Base-by-base conservation (phyloP, 78 protist genomes). In the Dictyostelium citrinum region DNA sequence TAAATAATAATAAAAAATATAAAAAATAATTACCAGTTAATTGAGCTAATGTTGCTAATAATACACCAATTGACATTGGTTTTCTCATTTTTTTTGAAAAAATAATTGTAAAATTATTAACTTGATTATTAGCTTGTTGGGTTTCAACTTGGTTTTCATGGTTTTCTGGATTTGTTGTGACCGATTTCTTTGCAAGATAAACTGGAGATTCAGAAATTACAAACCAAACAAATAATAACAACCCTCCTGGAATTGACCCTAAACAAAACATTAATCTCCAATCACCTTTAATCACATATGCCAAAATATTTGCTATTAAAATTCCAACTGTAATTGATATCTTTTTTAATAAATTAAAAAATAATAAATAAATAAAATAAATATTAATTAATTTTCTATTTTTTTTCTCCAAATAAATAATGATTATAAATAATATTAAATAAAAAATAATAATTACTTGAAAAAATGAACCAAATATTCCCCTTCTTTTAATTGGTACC, bases 201-300 rank as follows among this genome's bases (percentile, higher is more conserved):
- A 78, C 37, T 9, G 92, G 92, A 14, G 92, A 86, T 37, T 86
- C 92, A 0, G 79, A 11, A 33, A 86, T 86, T 8, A 77, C 46
- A 0, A 86, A n/a, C 80, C 92, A 77, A 76, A 80, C 70, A 2
- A 77, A 67, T 17, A 86, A 61, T 9, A 86, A 29, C 51, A 72
- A 45, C 1, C 79, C 33, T 5, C 92, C 92, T 86, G 92, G 92
- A 2, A 61, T 83, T 39, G 67, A 2, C 5, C 92, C 84, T 7
- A 86, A 55, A 6, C 84, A 82, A 77, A 86, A 86, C 92, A 86
- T 86, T 83, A 82, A 77, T 86, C 84, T 86, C 92, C 92, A 86
- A 64, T 77, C n/a, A 45, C 51, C 64, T 33, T 86, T 76, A 5
- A 86, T 27, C 2, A 64, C 85, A 20, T 77, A 77, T n/a, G 84